phyloP scores from a whole-genome alignment of 805 yeast species.

The Zygoascus flipseniorum region DNA sequence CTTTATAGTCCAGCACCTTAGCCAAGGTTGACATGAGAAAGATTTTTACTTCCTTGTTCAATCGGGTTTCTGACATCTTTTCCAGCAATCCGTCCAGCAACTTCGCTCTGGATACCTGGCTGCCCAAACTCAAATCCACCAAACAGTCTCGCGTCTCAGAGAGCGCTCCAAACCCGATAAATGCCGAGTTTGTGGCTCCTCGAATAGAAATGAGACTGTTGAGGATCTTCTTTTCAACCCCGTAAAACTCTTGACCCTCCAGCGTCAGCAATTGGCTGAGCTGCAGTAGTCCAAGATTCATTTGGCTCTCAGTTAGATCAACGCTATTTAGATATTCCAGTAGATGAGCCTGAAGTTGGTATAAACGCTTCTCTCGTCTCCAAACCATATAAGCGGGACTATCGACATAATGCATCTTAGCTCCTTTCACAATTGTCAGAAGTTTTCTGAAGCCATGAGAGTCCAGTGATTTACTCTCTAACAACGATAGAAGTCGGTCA shows the following conservation, averaged over 20 bases:
- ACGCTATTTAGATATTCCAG: slow-evolving; percentile 8
- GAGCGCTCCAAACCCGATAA: slow-evolving; percentile 14
- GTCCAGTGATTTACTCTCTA: slow-evolving; percentile 14
- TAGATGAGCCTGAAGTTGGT: slow-evolving; percentile 8
- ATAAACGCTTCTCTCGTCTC: slow-evolving; percentile 10
- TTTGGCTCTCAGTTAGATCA: slow-evolving; percentile 10
- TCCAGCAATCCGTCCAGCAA: slow-evolving; percentile 5
- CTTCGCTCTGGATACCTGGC: not conserved
- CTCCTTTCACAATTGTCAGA: slow-evolving; percentile 12
- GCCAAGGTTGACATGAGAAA: slow-evolving; percentile 8
- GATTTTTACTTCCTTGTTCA: slow-evolving; percentile 5
- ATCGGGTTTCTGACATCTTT: not conserved
- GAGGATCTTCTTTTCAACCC: slow-evolving; percentile 11
- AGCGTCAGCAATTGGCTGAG: slow-evolving; percentile 12
- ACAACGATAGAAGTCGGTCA: slow-evolving; percentile 11
- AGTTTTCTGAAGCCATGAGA: slow-evolving; percentile 19
- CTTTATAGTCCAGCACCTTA: slow-evolving; percentile 1
- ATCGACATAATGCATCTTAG: not conserved
- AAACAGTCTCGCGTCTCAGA: slow-evolving; percentile 17
- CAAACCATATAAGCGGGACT: slow-evolving; percentile 12
- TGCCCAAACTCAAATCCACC: slow-evolving; percentile 4
- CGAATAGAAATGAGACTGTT: slow-evolving; percentile 10
- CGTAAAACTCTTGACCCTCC: slow-evolving; percentile 9
- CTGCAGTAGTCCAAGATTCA: slow-evolving; percentile 16
- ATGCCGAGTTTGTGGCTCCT: slow-evolving; percentile 6